A percentile compares a stretch with the other conserved stretches of the same genome.
Conservation (phyloP, 306 rosid species). For the Glycyrrhiza uralensis region DNA sequence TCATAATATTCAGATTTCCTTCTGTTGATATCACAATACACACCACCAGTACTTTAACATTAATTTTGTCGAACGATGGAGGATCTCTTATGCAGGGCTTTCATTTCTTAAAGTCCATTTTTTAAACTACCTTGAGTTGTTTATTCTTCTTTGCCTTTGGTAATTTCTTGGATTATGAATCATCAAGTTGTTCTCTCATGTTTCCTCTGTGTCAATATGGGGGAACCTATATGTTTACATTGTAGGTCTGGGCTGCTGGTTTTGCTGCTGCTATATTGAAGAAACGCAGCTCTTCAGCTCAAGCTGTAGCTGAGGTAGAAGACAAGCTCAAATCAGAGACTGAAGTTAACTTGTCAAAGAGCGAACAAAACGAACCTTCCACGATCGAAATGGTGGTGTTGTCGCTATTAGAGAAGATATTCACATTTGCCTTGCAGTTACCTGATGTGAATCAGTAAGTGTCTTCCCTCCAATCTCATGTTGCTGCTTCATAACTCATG, state of each 20-base stretch:
- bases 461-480: not conserved
- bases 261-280: slow-evolving; percentile 74
- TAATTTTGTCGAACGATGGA: too few relatives aligned
- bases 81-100: not conserved
- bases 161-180: not conserved
- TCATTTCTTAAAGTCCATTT: not conserved
- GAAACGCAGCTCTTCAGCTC: slow-evolving; percentile 52
- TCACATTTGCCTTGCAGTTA: slow-evolving; percentile 52
- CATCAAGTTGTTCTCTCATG: not conserved
- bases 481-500: not conserved
- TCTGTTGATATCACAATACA: too few relatives aligned
- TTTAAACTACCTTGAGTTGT: not conserved
- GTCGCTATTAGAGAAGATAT: slow-evolving; percentile 54
- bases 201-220: not conserved
- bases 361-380: slow-evolving; percentile 45
- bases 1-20: too few relatives aligned
- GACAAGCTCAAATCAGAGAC: slow-evolving; percentile 26
- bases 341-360: slow-evolving; percentile 31
- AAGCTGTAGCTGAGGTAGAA: slow-evolving; percentile 16
- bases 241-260: slow-evolving; percentile 96
- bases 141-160: not conserved
- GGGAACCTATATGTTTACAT: not conserved
- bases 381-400: slow-evolving; percentile 49
- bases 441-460: slow-evolving; percentile 66
- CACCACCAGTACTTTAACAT: too few relatives aligned